These are phyloP conservation scores for Podila verticillata DNA, from an alignment of 192 early-diverging fungal genomes.

Conservation along the genomic window DNA sequence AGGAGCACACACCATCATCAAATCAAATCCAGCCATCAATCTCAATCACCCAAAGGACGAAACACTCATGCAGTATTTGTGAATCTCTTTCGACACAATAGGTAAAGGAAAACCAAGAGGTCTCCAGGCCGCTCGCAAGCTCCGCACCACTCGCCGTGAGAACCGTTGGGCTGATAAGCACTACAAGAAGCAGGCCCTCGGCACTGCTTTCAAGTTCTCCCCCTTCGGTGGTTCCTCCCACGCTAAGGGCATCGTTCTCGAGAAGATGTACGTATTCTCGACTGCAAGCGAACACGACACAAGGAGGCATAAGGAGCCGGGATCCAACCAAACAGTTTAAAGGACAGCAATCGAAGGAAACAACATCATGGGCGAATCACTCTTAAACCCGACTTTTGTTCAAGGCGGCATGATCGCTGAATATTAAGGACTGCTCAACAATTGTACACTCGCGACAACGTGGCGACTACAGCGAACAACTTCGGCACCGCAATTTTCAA, in stretches of 20 bases:
- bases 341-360: not conserved
- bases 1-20: no score
- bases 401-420: no score
- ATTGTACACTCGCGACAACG: no score
- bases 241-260: slow-evolving; percentile 99
- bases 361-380: no score
- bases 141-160: slow-evolving; percentile 97
- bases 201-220: slow-evolving; percentile 97
- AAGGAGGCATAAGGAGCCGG: no score
- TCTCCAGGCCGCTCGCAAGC: slow-evolving; percentile 98
- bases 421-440: no score
- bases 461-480: no score
- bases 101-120: slow-evolving; percentile 95
- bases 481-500: no score
- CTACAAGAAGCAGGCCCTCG: slow-evolving; percentile 98
- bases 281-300: not conserved
- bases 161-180: slow-evolving; percentile 99
- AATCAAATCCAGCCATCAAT: no score
- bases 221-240: slow-evolving; percentile 99
- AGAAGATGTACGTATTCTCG: slow-evolving; percentile 89
- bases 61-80: no score
- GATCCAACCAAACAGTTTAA: not conserved
- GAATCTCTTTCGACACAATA: slow-evolving; percentile 20
- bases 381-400: no score
- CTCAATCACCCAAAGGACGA: no score